phyloP scores from a whole-genome alignment of 2,329 filamentous ascomycete genomes.

The Monosporascus ibericus region DNA sequence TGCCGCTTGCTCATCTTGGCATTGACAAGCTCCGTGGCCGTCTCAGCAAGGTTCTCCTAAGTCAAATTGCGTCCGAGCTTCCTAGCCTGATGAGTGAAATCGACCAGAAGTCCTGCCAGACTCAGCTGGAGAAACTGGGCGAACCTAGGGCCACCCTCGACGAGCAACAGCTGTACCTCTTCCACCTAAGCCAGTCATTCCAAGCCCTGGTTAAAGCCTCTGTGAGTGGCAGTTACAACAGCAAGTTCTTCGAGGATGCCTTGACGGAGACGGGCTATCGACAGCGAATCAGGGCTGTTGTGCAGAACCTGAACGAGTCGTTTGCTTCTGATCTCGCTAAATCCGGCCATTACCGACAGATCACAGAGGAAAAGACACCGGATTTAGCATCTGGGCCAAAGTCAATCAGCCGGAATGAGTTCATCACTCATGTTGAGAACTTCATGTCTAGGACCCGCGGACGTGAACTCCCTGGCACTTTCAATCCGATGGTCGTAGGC shows the following conservation, averaged over 20 bases:
- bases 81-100: slow-evolving; percentile 40
- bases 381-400: not conserved
- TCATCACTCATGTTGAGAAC: slow-evolving; percentile 32
- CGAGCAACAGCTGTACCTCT: slow-evolving; percentile 42
- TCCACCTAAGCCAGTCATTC: slow-evolving; percentile 38
- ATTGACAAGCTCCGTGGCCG: slow-evolving; percentile 39
- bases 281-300: slow-evolving; percentile 45
- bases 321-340: slow-evolving; percentile 40
- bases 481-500: slow-evolving; percentile 51
- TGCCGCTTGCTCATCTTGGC: slow-evolving; percentile 34
- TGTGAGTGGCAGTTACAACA: slow-evolving; percentile 44
- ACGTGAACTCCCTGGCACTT: slow-evolving; percentile 54
- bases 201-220: slow-evolving; percentile 38
- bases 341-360: slow-evolving; percentile 32
- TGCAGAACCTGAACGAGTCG: slow-evolving; percentile 41
- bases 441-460: slow-evolving; percentile 39
- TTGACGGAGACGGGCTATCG: slow-evolving; percentile 25
- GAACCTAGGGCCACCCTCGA: slow-evolving; percentile 34
- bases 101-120: slow-evolving; percentile 27
- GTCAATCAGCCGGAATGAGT: slow-evolving; percentile 26
- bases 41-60: slow-evolving; percentile 44
- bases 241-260: slow-evolving; percentile 42
- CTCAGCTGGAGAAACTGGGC: slow-evolving; percentile 41
- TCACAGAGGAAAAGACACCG: slow-evolving; percentile 7
- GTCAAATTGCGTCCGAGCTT: slow-evolving; percentile 40